Evolutionary conservation across 495 filamentous ascomycete species (phyloP).

Genomic region (Staphylotrichum tortipilum): DNA sequence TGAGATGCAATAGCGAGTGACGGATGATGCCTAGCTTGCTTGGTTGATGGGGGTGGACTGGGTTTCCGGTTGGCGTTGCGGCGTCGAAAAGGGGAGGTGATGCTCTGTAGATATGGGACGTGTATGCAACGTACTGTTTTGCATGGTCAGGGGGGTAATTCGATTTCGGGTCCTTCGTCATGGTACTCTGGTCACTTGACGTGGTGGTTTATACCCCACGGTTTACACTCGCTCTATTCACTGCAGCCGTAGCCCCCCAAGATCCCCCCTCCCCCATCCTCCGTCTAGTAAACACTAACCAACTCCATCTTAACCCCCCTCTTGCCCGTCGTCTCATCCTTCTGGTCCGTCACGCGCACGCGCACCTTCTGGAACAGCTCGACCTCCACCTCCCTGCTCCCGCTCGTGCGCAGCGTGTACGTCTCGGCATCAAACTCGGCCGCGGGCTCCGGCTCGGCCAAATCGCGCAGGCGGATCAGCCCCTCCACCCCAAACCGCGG

Average conservation of each 20-base stretch:
- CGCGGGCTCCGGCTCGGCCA: slow-evolving; percentile 66
- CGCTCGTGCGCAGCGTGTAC: slow-evolving; percentile 57
- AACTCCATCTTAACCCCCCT: slow-evolving; percentile 70
- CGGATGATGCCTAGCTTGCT: background rate
- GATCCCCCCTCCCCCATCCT: background rate
- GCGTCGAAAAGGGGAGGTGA: slow-evolving; percentile 11
- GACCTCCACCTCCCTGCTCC: slow-evolving; percentile 48
- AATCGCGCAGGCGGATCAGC: slow-evolving; percentile 73
- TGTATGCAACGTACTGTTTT: too few species aligned
- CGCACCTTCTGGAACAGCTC: slow-evolving; percentile 85
- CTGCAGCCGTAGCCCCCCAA: too few species aligned
- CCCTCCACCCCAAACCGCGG: slow-evolving; percentile 93
- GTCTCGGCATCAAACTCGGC: slow-evolving; percentile 75
- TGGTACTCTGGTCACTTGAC: too few species aligned
- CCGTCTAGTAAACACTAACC: slow-evolving; percentile 28
- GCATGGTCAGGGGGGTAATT: too few species aligned
- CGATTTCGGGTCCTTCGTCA: too few species aligned
- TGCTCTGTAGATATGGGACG: background rate
- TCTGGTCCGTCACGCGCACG: slow-evolving; percentile 81
- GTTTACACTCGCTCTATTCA: too few species aligned
- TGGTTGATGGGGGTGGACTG: background rate
- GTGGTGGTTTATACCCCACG: too few species aligned
- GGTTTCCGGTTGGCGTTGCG: slow-evolving; percentile 10
- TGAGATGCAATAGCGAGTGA: slow-evolving; percentile 18
- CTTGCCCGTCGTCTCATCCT: slow-evolving; percentile 91